Evolutionary conservation across 2,329 filamentous ascomycete species (phyloP).

Genomic region (Stenocarpella maydis): DNA sequence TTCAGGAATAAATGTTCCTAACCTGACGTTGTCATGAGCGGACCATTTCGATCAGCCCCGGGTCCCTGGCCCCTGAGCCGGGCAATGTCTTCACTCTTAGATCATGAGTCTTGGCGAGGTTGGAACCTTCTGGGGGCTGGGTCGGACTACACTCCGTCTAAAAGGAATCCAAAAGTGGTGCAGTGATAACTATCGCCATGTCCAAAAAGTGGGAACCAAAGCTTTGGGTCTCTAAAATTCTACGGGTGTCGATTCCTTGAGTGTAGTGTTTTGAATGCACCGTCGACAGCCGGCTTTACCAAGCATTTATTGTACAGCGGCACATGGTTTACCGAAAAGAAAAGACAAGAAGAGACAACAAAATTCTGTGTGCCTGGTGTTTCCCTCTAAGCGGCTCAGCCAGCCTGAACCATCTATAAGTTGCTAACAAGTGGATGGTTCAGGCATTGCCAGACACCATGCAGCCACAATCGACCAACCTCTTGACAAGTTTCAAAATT

Average conservation of each 20-base stretch:
- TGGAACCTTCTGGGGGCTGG: neutral
- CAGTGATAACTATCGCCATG: too few relatives aligned
- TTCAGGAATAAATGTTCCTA: neutral
- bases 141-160: neutral
- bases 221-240: too few relatives aligned
- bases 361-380: too few relatives aligned
- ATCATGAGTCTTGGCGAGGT: constrained; percentile 5
- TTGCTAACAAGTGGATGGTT: neutral
- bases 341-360: too few relatives aligned
- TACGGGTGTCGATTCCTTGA: too few relatives aligned
- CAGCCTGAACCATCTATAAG: neutral
- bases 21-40: neutral
- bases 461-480: neutral
- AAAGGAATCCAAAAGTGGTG: too few relatives aligned
- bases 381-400: neutral
- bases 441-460: neutral
- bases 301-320: too few relatives aligned
- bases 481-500: neutral
- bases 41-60: neutral
- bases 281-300: too few relatives aligned
- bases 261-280: too few relatives aligned
- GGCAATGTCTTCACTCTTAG: constrained; percentile 8
- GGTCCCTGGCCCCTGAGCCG: too few relatives aligned
- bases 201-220: too few relatives aligned
- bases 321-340: neutral